Percentiles rank a stretch among this genome's conserved stretches.
Evolutionary conservation across 23 red algal species (phyloP).

Genomic region (Chondrus crispus): DNA sequence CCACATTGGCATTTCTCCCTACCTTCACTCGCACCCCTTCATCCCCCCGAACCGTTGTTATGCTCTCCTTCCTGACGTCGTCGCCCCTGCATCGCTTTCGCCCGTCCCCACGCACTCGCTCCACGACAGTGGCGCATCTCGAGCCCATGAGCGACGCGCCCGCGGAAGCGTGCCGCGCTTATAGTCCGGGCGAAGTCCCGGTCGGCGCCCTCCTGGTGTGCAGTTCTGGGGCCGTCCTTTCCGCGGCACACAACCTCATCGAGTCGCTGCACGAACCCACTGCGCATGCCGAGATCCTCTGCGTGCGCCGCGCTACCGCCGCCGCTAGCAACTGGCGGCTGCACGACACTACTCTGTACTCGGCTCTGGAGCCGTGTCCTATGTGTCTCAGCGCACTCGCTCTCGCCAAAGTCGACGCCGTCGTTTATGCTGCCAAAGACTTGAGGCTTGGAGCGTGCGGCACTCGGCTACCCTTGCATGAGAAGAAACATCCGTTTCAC

Average conservation of each 20-base stretch:
- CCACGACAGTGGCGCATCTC: too few relatives aligned
- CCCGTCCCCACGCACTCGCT: too few relatives aligned
- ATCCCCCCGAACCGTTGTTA: too few relatives aligned
- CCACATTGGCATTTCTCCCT: too few relatives aligned
- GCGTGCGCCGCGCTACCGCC: slow-evolving; percentile 52
- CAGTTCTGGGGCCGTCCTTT: slow-evolving; percentile 28
- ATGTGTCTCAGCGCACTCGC: slow-evolving; percentile 86
- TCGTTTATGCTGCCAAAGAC: slow-evolving; percentile 86
- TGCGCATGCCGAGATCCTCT: slow-evolving; percentile 91
- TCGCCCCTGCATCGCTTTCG: too few relatives aligned
- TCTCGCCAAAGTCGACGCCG: slow-evolving; percentile 60
- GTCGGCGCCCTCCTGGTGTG: slow-evolving; percentile 80
- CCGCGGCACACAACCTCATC: slow-evolving; percentile 69
- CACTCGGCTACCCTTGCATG: slow-evolving; percentile 64
- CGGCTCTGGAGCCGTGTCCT: slow-evolving; percentile 90
- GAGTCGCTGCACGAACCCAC: slow-evolving; percentile 66
- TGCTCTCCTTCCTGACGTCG: too few relatives aligned
- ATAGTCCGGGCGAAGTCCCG: slow-evolving; percentile 74
- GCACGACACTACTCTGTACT: slow-evolving; percentile 65
- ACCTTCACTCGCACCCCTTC: too few relatives aligned
- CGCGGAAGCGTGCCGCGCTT: slow-evolving; percentile 42
- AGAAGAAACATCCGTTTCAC: slow-evolving; percentile 62
- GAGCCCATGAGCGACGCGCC: slow-evolving; percentile 85
- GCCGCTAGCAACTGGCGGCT: slow-evolving; percentile 61
- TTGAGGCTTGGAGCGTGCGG: slow-evolving; percentile 84